Evolutionary conservation across 208 protist genomes (phyloP).

Genomic region (Leishmania gerbilli): DNA sequence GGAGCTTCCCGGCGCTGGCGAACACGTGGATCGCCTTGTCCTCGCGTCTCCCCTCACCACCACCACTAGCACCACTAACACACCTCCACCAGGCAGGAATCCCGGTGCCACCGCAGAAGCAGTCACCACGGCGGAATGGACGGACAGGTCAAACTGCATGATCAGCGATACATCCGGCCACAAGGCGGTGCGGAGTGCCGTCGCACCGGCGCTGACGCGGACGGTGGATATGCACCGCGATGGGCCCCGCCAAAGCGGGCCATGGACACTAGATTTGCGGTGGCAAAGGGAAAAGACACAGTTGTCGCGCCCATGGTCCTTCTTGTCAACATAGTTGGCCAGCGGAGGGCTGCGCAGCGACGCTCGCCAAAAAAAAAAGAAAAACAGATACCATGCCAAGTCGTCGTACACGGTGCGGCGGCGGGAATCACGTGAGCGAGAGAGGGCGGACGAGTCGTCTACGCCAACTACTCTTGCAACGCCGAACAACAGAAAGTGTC

Average conservation of each 20-base stretch:
- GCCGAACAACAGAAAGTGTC: neutral
- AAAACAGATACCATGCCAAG: slow-evolving; percentile 24
- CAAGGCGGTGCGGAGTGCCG: neutral
- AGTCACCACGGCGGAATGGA: slow-evolving; percentile 10
- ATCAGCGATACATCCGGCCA: neutral
- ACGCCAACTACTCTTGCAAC: slow-evolving; percentile 41
- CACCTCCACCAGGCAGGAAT: neutral
- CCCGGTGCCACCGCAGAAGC: neutral
- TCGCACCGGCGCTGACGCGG: neutral
- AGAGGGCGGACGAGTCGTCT: slow-evolving; percentile 69
- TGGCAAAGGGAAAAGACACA: slow-evolving; percentile 10
- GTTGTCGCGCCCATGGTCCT: neutral
- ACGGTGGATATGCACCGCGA: slow-evolving; percentile 25
- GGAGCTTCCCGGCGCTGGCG: slow-evolving; percentile 44
- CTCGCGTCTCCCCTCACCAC: neutral
- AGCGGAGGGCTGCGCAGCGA: neutral
- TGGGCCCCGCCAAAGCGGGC: slow-evolving; percentile 50
- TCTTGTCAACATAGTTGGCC: too few relatives aligned
- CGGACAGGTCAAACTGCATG: slow-evolving; percentile 17
- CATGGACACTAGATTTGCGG: slow-evolving; percentile 8
- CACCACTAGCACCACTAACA: too few relatives aligned
- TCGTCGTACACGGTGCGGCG: slow-evolving; percentile 41
- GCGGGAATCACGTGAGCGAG: slow-evolving; percentile 38
- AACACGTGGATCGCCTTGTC: slow-evolving; percentile 30
- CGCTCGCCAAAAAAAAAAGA: neutral